These are phyloP conservation scores for Saccharomycopsis amapae DNA, from an alignment of 805 yeast genomes.

Conservation along the genomic window DNA sequence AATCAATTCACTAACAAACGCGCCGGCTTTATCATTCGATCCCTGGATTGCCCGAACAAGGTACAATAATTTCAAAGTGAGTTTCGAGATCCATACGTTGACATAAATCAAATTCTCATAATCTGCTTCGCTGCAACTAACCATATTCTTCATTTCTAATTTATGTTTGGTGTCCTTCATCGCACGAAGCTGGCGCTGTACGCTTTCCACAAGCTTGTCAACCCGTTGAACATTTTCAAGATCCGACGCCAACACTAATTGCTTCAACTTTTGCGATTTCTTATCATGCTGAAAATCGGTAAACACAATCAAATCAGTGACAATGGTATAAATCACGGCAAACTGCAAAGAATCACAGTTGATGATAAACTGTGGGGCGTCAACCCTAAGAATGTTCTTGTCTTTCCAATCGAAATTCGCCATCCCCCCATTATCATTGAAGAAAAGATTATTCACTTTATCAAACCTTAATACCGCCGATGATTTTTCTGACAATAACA, in stretches of 20 bases:
- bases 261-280: conserved; percentile 41
- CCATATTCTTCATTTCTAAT: conserved; percentile 31
- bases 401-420: conserved; percentile 20
- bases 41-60: conserved; percentile 18
- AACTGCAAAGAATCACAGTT: conserved; percentile 54
- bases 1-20: conserved; percentile 5
- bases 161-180: conserved; percentile 36
- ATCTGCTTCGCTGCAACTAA: neutral
- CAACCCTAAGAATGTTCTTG: conserved; percentile 29
- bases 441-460: conserved; percentile 46
- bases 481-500: conserved; percentile 43
- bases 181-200: conserved; percentile 37
- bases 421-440: conserved; percentile 23
- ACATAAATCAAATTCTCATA: conserved; percentile 6
- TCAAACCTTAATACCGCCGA: conserved; percentile 44
- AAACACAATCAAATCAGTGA: conserved; percentile 36
- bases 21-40: neutral
- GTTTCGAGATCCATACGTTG: conserved; percentile 10
- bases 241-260: conserved; percentile 49
- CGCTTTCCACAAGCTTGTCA: conserved; percentile 38
- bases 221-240: conserved; percentile 14
- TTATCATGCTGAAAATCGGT: conserved; percentile 32
- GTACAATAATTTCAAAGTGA: conserved; percentile 14
- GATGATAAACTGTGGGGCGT: conserved; percentile 42
- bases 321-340: conserved; percentile 42